These are phyloP conservation scores for Delonix regia DNA, from an alignment of 306 rosid species.

Conservation along the genomic window DNA sequence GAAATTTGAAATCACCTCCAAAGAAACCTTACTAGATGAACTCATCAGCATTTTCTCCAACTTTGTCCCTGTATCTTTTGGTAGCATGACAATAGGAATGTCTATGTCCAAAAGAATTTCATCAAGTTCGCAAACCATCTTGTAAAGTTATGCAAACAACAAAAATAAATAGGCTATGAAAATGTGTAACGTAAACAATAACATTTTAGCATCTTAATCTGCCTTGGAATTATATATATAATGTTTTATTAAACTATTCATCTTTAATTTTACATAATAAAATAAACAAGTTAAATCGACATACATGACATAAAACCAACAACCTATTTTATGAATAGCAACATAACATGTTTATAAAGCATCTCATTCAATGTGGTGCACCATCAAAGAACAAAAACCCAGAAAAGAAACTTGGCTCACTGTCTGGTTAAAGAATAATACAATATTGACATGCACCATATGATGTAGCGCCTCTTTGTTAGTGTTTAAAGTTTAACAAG, in stretches of 20 bases:
- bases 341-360: constrained; percentile 13
- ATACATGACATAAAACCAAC: background rate
- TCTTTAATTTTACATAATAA: background rate
- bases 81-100: constrained; percentile 95
- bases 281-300: background rate
- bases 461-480: background rate
- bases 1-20: background rate
- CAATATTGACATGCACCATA: background rate
- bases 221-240: background rate
- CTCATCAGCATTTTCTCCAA: constrained; percentile 68
- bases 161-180: constrained; percentile 31
- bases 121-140: constrained; percentile 93
- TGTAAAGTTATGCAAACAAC: constrained; percentile 78
- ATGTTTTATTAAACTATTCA: background rate
- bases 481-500: background rate
- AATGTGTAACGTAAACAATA: constrained; percentile 7
- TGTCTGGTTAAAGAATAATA: background rate
- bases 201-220: background rate
- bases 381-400: background rate
- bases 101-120: constrained; percentile 79
- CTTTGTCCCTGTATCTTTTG: constrained; percentile 83
- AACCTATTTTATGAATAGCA: background rate
- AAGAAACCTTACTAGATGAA: constrained; percentile 56
- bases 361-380: background rate
- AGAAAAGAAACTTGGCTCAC: background rate